Conservation (phyloP, 352 stramenopile species). For the Blastocystis sp. region DNA sequence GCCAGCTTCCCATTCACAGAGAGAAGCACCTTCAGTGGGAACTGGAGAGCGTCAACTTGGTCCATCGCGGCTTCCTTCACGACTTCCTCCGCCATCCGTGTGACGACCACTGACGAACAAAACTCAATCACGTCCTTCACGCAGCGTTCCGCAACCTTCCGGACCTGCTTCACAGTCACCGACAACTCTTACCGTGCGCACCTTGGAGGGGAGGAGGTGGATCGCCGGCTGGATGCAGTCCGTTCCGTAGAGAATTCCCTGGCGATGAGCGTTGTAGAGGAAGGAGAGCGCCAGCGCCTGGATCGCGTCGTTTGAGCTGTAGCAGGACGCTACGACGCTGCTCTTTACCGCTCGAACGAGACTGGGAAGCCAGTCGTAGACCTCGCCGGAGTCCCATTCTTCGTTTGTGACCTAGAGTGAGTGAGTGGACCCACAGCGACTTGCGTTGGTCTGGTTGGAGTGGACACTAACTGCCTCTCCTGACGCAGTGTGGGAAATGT, state of each 20-base stretch:
- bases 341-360: not conserved
- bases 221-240: not conserved
- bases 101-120: not conserved
- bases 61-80: not conserved
- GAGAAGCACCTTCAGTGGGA: not conserved
- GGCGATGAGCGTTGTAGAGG: not conserved
- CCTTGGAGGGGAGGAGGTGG: not conserved
- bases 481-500: not conserved
- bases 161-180: not conserved
- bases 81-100: not conserved
- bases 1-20: not conserved
- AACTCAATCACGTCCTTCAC: not conserved
- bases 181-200: not conserved
- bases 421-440: not conserved
- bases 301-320: not conserved
- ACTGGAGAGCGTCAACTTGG: not conserved
- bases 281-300: not conserved
- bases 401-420: not conserved
- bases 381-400: not conserved
- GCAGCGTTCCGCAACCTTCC: not conserved
- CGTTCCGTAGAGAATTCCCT: not conserved
- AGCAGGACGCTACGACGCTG: not conserved
- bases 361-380: conserved; percentile 10
- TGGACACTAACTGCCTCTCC: not conserved
- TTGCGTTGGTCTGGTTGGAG: not conserved